Evolutionary conservation across 2,329 filamentous ascomycete species (phyloP).

Genomic region (Sclerotinia trifoliorum): DNA sequence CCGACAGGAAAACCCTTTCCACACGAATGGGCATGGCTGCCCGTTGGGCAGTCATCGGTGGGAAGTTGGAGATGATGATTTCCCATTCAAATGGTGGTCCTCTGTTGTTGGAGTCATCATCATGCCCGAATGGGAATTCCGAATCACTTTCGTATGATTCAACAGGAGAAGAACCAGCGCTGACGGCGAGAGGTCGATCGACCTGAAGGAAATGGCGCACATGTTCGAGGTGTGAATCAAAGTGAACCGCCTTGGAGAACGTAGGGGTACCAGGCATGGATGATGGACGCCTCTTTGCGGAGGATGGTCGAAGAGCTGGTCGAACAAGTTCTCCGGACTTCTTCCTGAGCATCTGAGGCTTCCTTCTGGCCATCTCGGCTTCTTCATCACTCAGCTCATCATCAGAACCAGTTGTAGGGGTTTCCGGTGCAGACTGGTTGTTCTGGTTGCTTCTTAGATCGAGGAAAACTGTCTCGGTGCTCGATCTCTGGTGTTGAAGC

Average conservation of each 20-base stretch:
- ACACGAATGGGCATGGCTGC: conserved; percentile 69
- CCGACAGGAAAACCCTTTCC: conserved; percentile 82
- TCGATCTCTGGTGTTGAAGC: conserved; percentile 37
- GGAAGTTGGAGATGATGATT: conserved; percentile 81
- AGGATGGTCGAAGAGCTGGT: conserved; percentile 79
- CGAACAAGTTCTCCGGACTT: conserved; percentile 97
- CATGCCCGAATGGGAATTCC: conserved; percentile 77
- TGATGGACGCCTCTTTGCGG: conserved; percentile 73
- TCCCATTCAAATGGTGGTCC: conserved; percentile 74
- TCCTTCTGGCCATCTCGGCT: conserved; percentile 56
- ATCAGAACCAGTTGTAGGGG: conserved; percentile 54
- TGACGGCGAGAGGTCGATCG: conserved; percentile 92
- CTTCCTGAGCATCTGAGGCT: conserved; percentile 93
- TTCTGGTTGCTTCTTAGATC: conserved; percentile 36
- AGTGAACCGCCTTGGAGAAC: conserved; percentile 96
- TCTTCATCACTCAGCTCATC: conserved; percentile 54
- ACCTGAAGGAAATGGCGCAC: conserved; percentile 94
- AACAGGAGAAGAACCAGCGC: conserved; percentile 86
- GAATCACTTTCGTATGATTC: conserved; percentile 82
- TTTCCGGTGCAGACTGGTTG: conserved; percentile 44
- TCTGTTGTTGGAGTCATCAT: conserved; percentile 44
- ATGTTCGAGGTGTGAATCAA: conserved; percentile 93
- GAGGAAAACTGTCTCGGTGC: conserved; percentile 49
- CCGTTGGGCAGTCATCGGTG: conserved; percentile 61
- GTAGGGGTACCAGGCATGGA: conserved; percentile 98